These are phyloP conservation scores for Cyclotella choctawhatcheeana DNA, from an alignment of 108 stramenopile genomes.

Conservation along the genomic window DNA sequence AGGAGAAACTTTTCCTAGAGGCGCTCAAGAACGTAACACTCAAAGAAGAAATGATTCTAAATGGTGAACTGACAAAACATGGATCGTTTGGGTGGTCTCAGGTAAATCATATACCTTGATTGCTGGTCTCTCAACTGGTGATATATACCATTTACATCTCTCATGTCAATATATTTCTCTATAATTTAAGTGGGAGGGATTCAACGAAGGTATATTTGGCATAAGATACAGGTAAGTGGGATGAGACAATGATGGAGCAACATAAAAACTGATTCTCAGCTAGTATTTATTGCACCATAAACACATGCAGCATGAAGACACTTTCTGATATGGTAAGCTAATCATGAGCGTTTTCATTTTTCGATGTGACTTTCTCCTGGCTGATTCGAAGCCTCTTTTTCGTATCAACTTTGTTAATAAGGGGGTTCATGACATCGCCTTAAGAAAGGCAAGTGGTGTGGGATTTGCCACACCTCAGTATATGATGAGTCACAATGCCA, in stretches of 20 bases:
- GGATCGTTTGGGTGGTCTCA: conserved; percentile 10
- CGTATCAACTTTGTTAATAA: too few relatives aligned
- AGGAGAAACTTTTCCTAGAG: conserved; percentile 5
- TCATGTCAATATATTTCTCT: conserved; percentile 16
- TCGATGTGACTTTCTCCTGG: too few relatives aligned
- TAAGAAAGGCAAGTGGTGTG: conserved; percentile 34
- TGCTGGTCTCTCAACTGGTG: neutral
- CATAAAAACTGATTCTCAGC: neutral
- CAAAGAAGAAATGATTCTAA: conserved; percentile 25
- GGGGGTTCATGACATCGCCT: conserved; percentile 38
- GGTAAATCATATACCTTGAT: neutral
- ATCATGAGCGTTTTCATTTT: neutral
- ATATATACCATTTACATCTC: neutral
- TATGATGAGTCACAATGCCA: conserved; percentile 53
- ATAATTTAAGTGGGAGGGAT: conserved; percentile 49
- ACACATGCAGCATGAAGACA: conserved; percentile 17
- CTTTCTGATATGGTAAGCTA: conserved; percentile 35
- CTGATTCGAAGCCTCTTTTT: too few relatives aligned
- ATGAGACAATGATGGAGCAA: neutral
- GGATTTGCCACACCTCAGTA: conserved; percentile 43
- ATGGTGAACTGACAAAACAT: conserved; percentile 11
- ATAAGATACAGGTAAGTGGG: conserved; percentile 23
- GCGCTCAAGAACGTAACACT: conserved; percentile 5
- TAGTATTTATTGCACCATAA: neutral
- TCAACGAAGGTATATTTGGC: conserved; percentile 43